Evolutionary conservation across 2,329 filamentous ascomycete species (phyloP), one percentile per base, ranked within the genome.

Genomic region (Aciculosporium take): DNA sequence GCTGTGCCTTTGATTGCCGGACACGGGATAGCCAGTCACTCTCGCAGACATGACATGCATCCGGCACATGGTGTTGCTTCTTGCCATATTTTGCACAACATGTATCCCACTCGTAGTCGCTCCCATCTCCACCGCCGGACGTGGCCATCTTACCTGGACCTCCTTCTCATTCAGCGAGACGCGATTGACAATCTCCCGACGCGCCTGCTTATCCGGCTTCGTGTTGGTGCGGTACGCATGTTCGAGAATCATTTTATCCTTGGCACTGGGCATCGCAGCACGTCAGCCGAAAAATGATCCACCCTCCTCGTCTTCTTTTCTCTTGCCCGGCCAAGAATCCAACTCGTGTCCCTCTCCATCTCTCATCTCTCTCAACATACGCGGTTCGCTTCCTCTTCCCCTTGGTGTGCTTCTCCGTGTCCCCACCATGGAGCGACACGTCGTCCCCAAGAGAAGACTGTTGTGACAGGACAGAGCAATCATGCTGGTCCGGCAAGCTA

Each of bases 101-200:
- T 27, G 15, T 23, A n/a, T n/a, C 6, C 18, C 5, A 10, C 6
- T 12, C 23, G 34, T 37, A 10, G 18, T 28, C n/a, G 24, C n/a
- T 7, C 15, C 10, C 15, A 15, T 8, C 7, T 37, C 15, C 15
- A 37, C 24, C 6, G 35, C 13, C 13, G 28, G 15, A n/a, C 35
- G 18, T 37, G 35, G 35, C 20, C 13, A 13, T 36, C 80, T 61
- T 66, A 94, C 89, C 78, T 95, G 89, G 29, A 95, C 86, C 67
- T 95, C 88, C 62, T 94, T 95, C 66, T 95, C 88, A 50, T 84
- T 89, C 48, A 96, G 71, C 20, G 84, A 82, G 46, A 95, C 87
- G 61, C 79, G 83, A 63, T 76, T 75, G 45, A 93, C 85, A 48
- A 96, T 87, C 44, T 81, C 79, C 36, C 84, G 72, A 64, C 89